Evolutionary conservation across 768 basidiomycete species (phyloP), one percentile per base, ranked within the genome.

Genomic region (Lactarius psammicola): DNA sequence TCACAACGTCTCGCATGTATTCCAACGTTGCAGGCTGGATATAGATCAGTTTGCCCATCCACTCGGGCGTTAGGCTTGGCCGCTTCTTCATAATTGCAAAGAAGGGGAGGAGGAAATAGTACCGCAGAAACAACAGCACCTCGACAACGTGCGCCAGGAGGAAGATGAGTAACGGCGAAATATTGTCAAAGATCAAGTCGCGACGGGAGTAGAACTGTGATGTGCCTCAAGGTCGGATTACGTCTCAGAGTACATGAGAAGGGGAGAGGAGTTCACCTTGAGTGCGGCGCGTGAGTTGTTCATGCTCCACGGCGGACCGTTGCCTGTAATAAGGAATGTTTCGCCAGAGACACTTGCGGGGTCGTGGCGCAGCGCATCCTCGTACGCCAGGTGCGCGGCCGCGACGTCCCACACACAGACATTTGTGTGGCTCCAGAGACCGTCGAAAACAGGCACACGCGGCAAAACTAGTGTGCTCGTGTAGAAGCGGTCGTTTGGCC

Each of bases 371-470:
- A 77, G 63, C 0, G 75, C 76, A 67, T 76, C 73, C 59, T 77
- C 76, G 38, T 72, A 69, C 1, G 73, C 44, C 28, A 78, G 69
- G 65, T 78, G 76, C 4, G 77, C 76, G 15, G 77, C 74, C 4
- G 75, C 76, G 38, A 71, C 75, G 64, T 78, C 77, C 76, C 76
- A 78, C 1, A 72, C 77, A 63, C 76, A 76, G 18, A 77, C 71
- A 54, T 70, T 69, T 8, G 73, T 76, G 4, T 74, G 71, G 23
- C 70, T 72, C 72, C 73, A 77, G 10, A 61, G 63, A 49, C 73
- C 69, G 66, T 77, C 77, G 67, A 73, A 78, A 11, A 72, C 62
- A 0, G 76, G 76, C 11, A 75, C 69, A 31, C 71, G 72, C 18
- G 74, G 65, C 73, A 77, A 74, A 31, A 66, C 72, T 26, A 77